phyloP scores from a whole-genome alignment of 1,284 basidiomycete species.

The Pascua sp. region DNA sequence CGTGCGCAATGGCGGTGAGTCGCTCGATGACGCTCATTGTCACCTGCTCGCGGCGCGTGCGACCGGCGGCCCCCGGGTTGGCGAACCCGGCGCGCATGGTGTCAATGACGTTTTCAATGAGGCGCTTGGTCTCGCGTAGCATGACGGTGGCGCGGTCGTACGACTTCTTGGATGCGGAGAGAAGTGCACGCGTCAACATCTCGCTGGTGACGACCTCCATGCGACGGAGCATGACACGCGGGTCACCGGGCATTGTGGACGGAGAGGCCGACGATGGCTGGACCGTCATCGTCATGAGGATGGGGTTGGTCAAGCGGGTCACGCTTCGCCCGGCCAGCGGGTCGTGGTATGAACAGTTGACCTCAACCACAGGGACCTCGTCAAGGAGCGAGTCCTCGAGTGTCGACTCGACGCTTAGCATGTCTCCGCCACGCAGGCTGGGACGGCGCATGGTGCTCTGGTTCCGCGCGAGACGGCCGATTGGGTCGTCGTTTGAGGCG shows the following conservation, averaged over 20 bases:
- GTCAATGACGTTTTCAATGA: conserved; percentile 74
- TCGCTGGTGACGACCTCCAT: conserved; percentile 91
- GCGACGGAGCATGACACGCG: conserved; percentile 79
- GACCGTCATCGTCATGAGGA: conserved; percentile 81
- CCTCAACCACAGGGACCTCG: conserved; percentile 85
- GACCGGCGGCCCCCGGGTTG: conserved; percentile 25
- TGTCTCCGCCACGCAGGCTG: not conserved
- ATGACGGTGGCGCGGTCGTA: conserved; percentile 80
- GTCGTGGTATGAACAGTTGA: conserved; percentile 89
- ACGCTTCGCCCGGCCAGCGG: conserved; percentile 74
- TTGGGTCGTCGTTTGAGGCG: not conserved
- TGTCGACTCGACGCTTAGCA: not conserved
- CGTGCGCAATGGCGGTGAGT: conserved; percentile 75
- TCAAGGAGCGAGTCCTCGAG: conserved; percentile 86
- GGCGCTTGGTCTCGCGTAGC: conserved; percentile 80
- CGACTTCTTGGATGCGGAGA: conserved; percentile 82
- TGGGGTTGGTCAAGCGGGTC: conserved; percentile 77
- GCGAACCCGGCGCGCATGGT: conserved; percentile 57
- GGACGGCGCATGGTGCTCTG: not conserved
- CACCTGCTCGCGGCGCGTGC: conserved; percentile 71
- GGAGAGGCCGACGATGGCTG: conserved; percentile 59
- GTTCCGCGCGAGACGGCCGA: not conserved
- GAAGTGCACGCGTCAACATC: conserved; percentile 88
- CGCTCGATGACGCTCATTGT: conserved; percentile 67
- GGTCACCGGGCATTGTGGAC: conserved; percentile 63